phyloP scores from a whole-genome alignment of 2,329 filamentous ascomycete genomes.

The Pezicula radicicola region DNA sequence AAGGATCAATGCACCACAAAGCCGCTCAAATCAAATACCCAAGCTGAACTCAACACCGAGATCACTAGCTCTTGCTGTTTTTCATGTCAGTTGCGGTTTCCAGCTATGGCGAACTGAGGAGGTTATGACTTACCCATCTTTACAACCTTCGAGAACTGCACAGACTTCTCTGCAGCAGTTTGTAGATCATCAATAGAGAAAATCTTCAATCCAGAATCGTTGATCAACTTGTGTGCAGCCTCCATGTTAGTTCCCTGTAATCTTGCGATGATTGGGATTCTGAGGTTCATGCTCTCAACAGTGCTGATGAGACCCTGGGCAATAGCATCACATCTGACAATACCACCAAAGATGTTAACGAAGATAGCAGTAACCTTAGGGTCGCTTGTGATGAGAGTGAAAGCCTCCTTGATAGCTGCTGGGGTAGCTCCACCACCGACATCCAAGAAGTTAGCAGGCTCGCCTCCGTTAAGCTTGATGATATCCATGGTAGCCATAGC shows the following conservation, averaged over 20 bases:
- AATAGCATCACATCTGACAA: conserved; percentile 96
- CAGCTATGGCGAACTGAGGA: background rate
- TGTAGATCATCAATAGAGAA: conserved; percentile 99
- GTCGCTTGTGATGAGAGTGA: conserved; percentile 98
- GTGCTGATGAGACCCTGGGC: conserved; percentile 95
- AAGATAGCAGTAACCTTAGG: conserved; percentile 98
- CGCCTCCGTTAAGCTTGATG: conserved; percentile 98
- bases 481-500: conserved; percentile 99
- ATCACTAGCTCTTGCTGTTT: conserved; percentile 84
- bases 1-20: conserved; percentile 14
- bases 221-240: conserved; percentile 86
- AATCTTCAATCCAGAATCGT: conserved; percentile 98
- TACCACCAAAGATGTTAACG: conserved; percentile 99
- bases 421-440: conserved; percentile 97
- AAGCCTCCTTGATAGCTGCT: conserved; percentile 93
- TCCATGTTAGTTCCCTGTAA: conserved; percentile 99
- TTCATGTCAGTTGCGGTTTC: conserved; percentile 1
- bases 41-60: conserved; percentile 94
- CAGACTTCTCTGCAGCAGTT: conserved; percentile 93
- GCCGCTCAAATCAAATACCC: conserved; percentile 63
- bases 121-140: conserved; percentile 75
- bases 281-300: conserved; percentile 89
- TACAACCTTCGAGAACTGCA: conserved; percentile 98
- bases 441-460: conserved; percentile 97
- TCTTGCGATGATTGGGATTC: conserved; percentile 94